phyloP scores from a whole-genome alignment of 768 basidiomycete genomes.

The Megacollybia marginata region DNA sequence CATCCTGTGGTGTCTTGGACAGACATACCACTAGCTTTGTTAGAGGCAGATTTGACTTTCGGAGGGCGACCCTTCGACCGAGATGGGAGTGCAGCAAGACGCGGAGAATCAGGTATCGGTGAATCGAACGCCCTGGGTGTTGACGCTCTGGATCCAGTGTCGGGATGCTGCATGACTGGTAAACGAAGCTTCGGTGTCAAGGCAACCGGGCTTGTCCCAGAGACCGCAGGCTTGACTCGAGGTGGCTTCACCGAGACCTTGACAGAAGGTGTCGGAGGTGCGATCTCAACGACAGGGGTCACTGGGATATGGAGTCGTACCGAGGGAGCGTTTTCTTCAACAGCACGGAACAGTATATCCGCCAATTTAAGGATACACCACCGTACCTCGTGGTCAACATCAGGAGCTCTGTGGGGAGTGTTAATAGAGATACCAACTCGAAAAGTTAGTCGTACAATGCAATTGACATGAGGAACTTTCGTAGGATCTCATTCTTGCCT shows the following conservation, averaged over 20 bases:
- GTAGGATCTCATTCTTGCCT: conserved; percentile 68
- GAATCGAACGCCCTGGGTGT: conserved; percentile 5
- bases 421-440: conserved; percentile 4
- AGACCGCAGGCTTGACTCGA: conserved; percentile 28
- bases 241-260: conserved; percentile 43
- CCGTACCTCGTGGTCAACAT: conserved; percentile 82
- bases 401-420: conserved; percentile 44
- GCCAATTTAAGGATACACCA: conserved; percentile 90
- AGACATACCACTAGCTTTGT: conserved; percentile 72
- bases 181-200: conserved; percentile 42
- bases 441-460: conserved; percentile 50
- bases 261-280: conserved; percentile 47
- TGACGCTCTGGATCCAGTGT: conserved; percentile 7
- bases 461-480: conserved; percentile 77
- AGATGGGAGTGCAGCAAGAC: conserved; percentile 2
- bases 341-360: conserved; percentile 77
- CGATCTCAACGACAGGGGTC: conserved; percentile 60
- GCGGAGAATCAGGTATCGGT: conserved; percentile 12
- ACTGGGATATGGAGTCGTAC: conserved; percentile 74
- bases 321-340: conserved; percentile 80
- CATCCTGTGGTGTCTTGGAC: conserved; percentile 70
- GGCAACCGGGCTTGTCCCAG: conserved; percentile 31
- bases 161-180: background rate
- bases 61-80: conserved; percentile 14
- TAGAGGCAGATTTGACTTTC: conserved; percentile 34